Evolutionary conservation across 75 land plant genomes (phyloP).

Genomic region (Cryptomeria japonica): DNA sequence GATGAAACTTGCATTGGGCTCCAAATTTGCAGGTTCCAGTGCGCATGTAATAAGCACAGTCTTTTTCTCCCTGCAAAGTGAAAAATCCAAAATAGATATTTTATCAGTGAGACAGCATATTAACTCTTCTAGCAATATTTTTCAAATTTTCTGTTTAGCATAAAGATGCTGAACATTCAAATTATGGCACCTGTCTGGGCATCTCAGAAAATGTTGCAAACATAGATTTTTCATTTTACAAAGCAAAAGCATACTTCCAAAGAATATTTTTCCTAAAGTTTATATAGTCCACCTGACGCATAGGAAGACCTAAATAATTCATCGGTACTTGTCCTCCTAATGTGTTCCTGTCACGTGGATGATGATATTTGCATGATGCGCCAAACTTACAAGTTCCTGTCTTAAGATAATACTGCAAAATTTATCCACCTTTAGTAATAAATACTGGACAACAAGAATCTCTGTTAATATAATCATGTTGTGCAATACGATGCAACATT

Average conservation of each 20-base stretch:
- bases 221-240: neutral
- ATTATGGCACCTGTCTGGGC: neutral
- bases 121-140: neutral
- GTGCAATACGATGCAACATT: neutral
- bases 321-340: constrained; percentile 37
- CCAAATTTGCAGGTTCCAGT: constrained; percentile 84
- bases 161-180: neutral
- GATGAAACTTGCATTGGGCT: constrained; percentile 85
- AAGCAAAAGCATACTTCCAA: neutral
- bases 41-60: constrained; percentile 87
- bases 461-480: neutral
- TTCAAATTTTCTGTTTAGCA: neutral
- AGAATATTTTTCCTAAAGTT: neutral
- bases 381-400: constrained; percentile 70
- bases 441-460: neutral
- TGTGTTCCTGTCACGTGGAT: constrained; percentile 46
- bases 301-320: constrained; percentile 82
- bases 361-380: constrained; percentile 60
- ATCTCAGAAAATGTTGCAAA: neutral
- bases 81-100: neutral
- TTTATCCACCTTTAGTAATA: neutral
- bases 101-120: neutral
- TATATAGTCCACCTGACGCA: constrained; percentile 59
- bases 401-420: constrained; percentile 52
- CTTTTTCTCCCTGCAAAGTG: constrained; percentile 69